Percentiles rank a stretch among this genome's conserved stretches.
Conservation (phyloP, 495 filamentous ascomycete species). For the Aspergillus diversus region DNA sequence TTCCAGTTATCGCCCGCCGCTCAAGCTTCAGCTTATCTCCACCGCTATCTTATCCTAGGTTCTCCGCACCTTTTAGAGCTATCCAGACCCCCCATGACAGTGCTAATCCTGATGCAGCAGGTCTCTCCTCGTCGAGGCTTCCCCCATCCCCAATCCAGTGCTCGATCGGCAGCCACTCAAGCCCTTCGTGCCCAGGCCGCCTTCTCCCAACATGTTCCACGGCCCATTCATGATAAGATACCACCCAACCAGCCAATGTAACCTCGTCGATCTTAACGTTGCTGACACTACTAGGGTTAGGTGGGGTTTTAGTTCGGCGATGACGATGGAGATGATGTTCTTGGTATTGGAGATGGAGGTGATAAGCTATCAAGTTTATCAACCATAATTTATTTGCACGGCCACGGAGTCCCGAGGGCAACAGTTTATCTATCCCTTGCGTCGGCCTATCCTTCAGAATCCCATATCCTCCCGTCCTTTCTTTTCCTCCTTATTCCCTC, state of each 20-base stretch:
- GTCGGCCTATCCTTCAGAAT: neutral
- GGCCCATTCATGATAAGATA: slow-evolving; percentile 16
- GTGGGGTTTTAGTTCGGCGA: slow-evolving; percentile 5
- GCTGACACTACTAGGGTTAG: neutral
- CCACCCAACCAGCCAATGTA: slow-evolving; percentile 22
- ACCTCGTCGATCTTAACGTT: slow-evolving; percentile 8
- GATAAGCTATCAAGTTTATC: slow-evolving; percentile 18
- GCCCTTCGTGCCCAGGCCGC: neutral
- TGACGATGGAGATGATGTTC: slow-evolving; percentile 15
- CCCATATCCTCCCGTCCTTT: neutral
- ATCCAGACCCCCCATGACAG: neutral
- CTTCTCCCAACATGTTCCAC: neutral
- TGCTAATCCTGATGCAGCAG: slow-evolving; percentile 5
- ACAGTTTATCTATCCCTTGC: slow-evolving; percentile 24
- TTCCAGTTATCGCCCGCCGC: neutral
- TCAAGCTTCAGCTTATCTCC: neutral
- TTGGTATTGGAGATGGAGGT: slow-evolving; percentile 5
- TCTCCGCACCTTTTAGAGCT: neutral
- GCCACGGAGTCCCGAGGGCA: neutral
- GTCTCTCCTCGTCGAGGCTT: neutral
- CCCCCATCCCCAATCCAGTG: neutral
- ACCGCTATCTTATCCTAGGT: neutral
- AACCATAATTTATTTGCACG: neutral
- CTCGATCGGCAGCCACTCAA: neutral
- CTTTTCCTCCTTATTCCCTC: neutral